Conservation (phyloP, 176 grass and related monocot species). For the Hordeum marinum region DNA sequence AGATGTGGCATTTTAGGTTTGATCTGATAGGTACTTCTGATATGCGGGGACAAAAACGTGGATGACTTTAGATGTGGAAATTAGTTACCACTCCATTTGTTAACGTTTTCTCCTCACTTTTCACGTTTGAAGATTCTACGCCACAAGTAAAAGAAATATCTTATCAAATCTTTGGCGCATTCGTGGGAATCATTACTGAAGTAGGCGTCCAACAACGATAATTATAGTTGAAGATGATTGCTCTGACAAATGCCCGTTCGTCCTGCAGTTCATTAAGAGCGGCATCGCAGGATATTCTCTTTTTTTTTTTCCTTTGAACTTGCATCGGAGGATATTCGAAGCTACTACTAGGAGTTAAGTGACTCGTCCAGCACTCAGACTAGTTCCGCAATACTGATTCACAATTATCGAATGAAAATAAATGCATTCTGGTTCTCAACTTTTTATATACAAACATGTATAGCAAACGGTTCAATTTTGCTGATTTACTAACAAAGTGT, state of each 20-base stretch:
- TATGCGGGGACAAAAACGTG: slow-evolving; percentile 11
- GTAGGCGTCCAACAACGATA: slow-evolving; percentile 29
- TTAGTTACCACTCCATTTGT: slow-evolving; percentile 33
- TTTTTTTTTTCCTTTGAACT: no score
- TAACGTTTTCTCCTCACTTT: slow-evolving; percentile 10
- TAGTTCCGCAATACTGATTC: no score
- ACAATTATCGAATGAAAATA: no score
- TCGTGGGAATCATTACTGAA: slow-evolving; percentile 31
- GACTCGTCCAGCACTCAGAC: no score
- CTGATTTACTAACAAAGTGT: no score
- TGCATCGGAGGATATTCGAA: background rate
- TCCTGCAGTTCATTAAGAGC: background rate
- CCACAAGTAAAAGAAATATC: slow-evolving; percentile 34
- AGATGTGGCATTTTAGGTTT: slow-evolving; percentile 3
- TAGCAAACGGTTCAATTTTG: no score
- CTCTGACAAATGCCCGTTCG: background rate
- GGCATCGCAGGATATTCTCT: background rate
- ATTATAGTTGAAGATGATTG: slow-evolving; percentile 30
- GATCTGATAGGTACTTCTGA: slow-evolving; percentile 19
- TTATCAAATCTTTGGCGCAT: slow-evolving; percentile 41
- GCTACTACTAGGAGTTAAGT: background rate
- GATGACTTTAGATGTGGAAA: slow-evolving; percentile 35
- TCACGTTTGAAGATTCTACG: slow-evolving; percentile 27
- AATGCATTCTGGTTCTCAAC: no score
- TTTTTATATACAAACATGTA: no score